phyloP scores from a whole-genome alignment of 345 rosid species.

The Lepidium aucheri region DNA sequence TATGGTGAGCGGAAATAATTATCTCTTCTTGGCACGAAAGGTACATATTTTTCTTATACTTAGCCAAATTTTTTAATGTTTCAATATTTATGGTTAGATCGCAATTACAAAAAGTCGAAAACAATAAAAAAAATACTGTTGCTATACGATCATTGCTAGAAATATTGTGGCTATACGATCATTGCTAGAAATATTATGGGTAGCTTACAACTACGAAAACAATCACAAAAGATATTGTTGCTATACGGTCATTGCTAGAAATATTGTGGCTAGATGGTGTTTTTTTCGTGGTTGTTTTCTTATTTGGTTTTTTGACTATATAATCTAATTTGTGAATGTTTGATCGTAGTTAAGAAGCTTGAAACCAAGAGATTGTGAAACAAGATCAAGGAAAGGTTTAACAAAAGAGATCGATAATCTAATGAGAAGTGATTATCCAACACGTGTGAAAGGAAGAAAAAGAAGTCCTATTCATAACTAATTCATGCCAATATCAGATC shows the following conservation, averaged over 20 bases:
- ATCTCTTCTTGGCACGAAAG: constrained; percentile 21
- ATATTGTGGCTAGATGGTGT: too few species aligned
- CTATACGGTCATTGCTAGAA: too few species aligned
- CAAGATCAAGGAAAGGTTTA: constrained; percentile 1
- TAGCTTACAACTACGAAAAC: too few species aligned
- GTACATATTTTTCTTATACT: neutral
- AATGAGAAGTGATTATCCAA: constrained; percentile 23
- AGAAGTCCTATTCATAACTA: constrained; percentile 28
- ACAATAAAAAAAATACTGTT: too few species aligned
- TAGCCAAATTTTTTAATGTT: neutral
- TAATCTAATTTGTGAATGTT: neutral
- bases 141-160: too few species aligned
- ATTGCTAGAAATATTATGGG: too few species aligned
- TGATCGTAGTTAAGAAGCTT: neutral
- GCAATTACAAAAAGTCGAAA: too few species aligned
- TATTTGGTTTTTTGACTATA: too few species aligned
- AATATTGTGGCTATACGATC: too few species aligned
- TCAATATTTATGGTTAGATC: too few species aligned
- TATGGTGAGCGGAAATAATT: constrained; percentile 2
- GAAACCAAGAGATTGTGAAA: neutral
- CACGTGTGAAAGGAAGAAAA: constrained; percentile 25
- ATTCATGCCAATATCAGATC: neutral
- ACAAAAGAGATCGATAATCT: constrained; percentile 15
- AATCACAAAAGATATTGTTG: too few species aligned
- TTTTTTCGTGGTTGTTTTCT: too few species aligned